Conservation (phyloP, 306 rosid genomes). For the Trifolium fragiferum region DNA sequence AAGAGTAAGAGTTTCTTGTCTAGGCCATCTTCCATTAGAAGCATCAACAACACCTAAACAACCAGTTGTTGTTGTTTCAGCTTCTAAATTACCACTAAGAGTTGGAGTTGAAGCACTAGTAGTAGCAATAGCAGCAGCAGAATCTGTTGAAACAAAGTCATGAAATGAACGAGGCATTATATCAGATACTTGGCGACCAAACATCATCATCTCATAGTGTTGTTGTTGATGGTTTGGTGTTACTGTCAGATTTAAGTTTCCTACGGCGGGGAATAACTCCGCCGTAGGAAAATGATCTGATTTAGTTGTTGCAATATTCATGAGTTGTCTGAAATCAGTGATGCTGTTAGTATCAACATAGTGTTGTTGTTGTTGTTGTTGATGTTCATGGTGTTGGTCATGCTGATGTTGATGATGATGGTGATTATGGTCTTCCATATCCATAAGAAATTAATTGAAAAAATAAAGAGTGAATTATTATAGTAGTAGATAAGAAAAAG, state of each 20-base stretch:
- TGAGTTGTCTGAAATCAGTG: conserved; percentile 71
- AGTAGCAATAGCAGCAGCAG: conserved; percentile 37
- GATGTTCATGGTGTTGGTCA: background rate
- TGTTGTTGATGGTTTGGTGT: conserved; percentile 19
- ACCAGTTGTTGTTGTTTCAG: conserved; percentile 41
- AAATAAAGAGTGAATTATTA: conserved; percentile 6
- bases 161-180: conserved; percentile 55
- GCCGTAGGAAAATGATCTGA: conserved; percentile 53
- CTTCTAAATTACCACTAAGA: conserved; percentile 59
- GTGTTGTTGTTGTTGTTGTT: conserved; percentile 36
- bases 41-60: conserved; percentile 47
- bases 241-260: conserved; percentile 43
- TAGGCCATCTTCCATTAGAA: conserved; percentile 85
- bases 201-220: conserved; percentile 76
- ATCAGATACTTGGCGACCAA: conserved; percentile 58
- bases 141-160: conserved; percentile 60
- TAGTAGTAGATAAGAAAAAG: background rate
- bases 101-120: conserved; percentile 63
- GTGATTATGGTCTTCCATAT: conserved; percentile 74
- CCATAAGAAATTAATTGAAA: conserved; percentile 34
- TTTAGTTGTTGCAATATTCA: conserved; percentile 38
- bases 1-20: conserved; percentile 97
- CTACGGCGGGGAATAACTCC: conserved; percentile 61
- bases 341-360: conserved; percentile 43
- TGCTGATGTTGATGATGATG: background rate